Evolutionary conservation across 2,329 filamentous ascomycete genomes (phyloP).

Genomic region (Aspergillus sp.): DNA sequence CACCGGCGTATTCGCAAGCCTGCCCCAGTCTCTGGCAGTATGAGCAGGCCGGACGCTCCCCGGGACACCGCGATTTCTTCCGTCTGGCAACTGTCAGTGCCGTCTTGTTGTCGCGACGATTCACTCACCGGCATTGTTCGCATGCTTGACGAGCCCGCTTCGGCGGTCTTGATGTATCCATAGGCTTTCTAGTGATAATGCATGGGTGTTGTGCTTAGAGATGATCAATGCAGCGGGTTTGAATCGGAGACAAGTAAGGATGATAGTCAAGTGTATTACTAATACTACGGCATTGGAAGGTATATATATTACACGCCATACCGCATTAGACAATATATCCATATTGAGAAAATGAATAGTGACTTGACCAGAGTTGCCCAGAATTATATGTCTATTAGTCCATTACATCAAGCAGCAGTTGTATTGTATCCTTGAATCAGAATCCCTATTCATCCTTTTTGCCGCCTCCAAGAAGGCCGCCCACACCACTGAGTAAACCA

Average conservation of each 20-base stretch:
- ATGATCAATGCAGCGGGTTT: too few relatives aligned
- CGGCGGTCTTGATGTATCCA: slow-evolving; percentile 1
- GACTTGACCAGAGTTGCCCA: too few relatives aligned
- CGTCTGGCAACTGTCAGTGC: slow-evolving; percentile 17
- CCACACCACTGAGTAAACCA: neutral
- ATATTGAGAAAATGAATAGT: too few relatives aligned
- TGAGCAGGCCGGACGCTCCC: slow-evolving; percentile 34
- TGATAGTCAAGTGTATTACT: too few relatives aligned
- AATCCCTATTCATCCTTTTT: too few relatives aligned
- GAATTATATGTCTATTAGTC: too few relatives aligned
- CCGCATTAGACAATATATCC: too few relatives aligned
- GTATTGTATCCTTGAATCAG: too few relatives aligned
- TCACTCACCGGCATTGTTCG: slow-evolving; percentile 30
- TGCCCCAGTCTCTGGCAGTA: slow-evolving; percentile 33
- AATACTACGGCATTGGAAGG: too few relatives aligned
- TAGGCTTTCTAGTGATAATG: neutral
- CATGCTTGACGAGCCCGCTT: slow-evolving; percentile 26
- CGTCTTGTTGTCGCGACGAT: neutral
- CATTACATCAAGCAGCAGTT: too few relatives aligned
- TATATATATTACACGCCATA: too few relatives aligned
- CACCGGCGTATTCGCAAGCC: slow-evolving; percentile 28
- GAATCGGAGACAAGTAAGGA: too few relatives aligned
- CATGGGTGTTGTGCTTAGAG: neutral
- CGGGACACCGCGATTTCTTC: slow-evolving; percentile 36
- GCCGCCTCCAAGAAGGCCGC: neutral